Conservation (phyloP, 2,329 filamentous ascomycete genomes). For the Fusarium succisae region DNA sequence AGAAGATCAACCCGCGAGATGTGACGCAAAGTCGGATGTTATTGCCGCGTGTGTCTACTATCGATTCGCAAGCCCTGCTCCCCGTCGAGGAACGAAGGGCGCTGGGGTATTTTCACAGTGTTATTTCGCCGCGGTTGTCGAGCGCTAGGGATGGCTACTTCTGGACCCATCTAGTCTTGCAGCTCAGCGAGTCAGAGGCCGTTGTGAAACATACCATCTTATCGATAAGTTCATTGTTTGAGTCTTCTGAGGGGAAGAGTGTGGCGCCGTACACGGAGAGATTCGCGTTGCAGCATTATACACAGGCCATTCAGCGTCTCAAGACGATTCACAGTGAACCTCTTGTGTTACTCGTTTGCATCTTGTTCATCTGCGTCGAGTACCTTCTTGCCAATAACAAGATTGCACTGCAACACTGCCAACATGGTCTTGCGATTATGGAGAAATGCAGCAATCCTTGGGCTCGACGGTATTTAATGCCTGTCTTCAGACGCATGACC, state of each 20-base stretch:
- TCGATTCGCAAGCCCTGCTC: neutral
- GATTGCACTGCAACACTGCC: neutral
- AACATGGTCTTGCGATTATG: neutral
- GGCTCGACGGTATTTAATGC: slow-evolving; percentile 1
- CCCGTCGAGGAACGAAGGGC: neutral
- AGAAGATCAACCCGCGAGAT: neutral
- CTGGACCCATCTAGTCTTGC: slow-evolving; percentile 23
- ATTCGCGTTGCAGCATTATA: slow-evolving; percentile 14
- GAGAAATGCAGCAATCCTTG: neutral
- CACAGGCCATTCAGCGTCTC: slow-evolving; percentile 2
- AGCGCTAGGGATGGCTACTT: slow-evolving; percentile 12
- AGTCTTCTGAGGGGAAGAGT: neutral
- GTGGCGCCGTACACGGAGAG: neutral
- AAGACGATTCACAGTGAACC: neutral
- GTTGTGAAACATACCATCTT: slow-evolving; percentile 16
- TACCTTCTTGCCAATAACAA: neutral
- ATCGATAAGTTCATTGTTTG: slow-evolving; percentile 23
- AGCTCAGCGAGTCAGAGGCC: slow-evolving; percentile 8
- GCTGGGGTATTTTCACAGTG: slow-evolving; percentile 11
- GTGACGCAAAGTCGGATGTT: neutral
- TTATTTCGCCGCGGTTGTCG: slow-evolving; percentile 4
- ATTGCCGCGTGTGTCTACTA: neutral
- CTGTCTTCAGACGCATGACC: slow-evolving; percentile 7
- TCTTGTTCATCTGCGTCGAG: slow-evolving; percentile 16
- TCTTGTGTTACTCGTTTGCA: neutral